A percentile compares a stretch with the other conserved stretches of the same genome.
Evolutionary conservation across 148 eudicot species (phyloP).

Genomic region (Beta vulgaris): DNA sequence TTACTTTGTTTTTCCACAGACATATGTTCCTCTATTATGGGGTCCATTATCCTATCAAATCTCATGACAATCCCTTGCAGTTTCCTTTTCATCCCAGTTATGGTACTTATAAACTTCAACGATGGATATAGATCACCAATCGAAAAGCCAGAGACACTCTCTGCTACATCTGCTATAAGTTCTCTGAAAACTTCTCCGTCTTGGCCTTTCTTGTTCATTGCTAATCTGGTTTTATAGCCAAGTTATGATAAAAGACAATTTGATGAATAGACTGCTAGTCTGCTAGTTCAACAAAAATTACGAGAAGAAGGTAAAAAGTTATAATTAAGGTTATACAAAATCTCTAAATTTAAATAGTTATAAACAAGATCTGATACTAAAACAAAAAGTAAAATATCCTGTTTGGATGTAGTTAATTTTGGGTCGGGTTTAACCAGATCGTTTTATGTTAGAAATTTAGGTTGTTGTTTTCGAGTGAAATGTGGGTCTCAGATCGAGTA

Average conservation of each 20-base stretch:
- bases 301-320: too few relatives aligned
- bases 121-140: slow-evolving; percentile 35
- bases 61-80: slow-evolving; percentile 10
- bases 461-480: too few relatives aligned
- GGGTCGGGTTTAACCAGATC: too few relatives aligned
- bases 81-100: slow-evolving; percentile 22
- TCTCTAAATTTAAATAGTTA: too few relatives aligned
- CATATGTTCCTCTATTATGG: slow-evolving; percentile 30
- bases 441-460: too few relatives aligned
- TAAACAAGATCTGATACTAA: too few relatives aligned
- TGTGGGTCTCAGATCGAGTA: too few relatives aligned
- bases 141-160: slow-evolving; percentile 16
- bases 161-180: neutral
- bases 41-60: slow-evolving; percentile 19
- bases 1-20: neutral
- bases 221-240: slow-evolving; percentile 1
- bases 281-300: too few relatives aligned
- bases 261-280: too few relatives aligned
- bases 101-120: neutral
- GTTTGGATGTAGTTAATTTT: too few relatives aligned
- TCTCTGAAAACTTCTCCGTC: slow-evolving; percentile 15
- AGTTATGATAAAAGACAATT: slow-evolving; percentile 1
- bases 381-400: too few relatives aligned
- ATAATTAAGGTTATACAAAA: too few relatives aligned
- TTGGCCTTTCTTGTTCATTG: slow-evolving; percentile 28